Conservation (phyloP, 2,329 filamentous ascomycete species). For the Kalaharituber pfeilii region DNA sequence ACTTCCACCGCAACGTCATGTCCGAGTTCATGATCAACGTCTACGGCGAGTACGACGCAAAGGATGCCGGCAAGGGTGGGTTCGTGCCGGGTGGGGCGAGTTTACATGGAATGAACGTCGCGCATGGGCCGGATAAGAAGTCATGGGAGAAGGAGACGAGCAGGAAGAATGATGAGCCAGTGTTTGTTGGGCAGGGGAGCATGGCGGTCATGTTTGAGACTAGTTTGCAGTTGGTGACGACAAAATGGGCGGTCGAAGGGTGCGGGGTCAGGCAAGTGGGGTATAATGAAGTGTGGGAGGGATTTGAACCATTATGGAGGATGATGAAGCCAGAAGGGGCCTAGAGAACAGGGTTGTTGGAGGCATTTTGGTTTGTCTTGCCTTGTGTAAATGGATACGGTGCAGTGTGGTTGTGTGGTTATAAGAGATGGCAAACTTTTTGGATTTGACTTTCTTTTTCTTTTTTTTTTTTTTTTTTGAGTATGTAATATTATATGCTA, state of each 20-base stretch:
- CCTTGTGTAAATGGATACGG: no score
- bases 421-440: no score
- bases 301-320: constrained; percentile 31
- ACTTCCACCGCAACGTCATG: constrained; percentile 49
- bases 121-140: constrained; percentile 42
- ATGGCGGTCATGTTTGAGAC: constrained; percentile 34
- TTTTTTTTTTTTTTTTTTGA: no score
- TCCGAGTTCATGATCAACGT: constrained; percentile 51
- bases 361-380: no score
- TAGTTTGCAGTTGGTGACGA: constrained; percentile 49
- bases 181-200: constrained; percentile 41
- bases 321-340: not conserved
- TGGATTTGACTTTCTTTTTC: no score
- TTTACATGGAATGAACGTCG: constrained; percentile 55
- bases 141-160: constrained; percentile 40
- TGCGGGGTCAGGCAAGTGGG: constrained; percentile 53
- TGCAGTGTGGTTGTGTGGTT: no score
- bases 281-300: constrained; percentile 64
- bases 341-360: not conserved
- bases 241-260: constrained; percentile 53
- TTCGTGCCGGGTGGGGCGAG: constrained; percentile 45
- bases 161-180: constrained; percentile 37
- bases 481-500: no score
- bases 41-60: constrained; percentile 42
- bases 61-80: constrained; percentile 30